Evolutionary conservation across 805 yeast genomes (phyloP).

Genomic region (Diddensiella santjacobensis): DNA sequence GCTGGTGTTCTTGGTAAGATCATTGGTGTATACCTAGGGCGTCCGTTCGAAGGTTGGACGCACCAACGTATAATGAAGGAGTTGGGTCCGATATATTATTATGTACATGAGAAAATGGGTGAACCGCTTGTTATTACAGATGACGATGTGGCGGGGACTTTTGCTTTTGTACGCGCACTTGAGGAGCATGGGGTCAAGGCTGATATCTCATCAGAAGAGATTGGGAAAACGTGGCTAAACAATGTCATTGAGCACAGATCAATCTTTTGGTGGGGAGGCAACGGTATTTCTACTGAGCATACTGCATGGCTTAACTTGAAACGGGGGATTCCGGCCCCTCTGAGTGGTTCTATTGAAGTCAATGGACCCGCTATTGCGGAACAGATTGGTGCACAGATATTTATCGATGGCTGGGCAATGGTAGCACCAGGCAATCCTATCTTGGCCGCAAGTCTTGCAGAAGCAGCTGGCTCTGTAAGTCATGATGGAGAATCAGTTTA

Average conservation of each 20-base stretch:
- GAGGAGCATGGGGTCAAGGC: constrained; percentile 7
- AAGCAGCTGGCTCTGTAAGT: constrained; percentile 7
- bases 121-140: constrained; percentile 8
- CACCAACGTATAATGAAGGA: constrained; percentile 1
- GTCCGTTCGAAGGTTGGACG: constrained; percentile 8
- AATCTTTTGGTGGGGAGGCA: constrained; percentile 10
- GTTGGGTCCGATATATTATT: constrained; percentile 1
- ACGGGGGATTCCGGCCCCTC: constrained; percentile 6
- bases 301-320: constrained; percentile 7
- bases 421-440: constrained; percentile 9
- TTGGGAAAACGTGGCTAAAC: constrained; percentile 10
- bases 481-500: constrained; percentile 8
- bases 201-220: constrained; percentile 6
- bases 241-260: constrained; percentile 8
- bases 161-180: constrained; percentile 5
- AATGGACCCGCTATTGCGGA: constrained; percentile 7
- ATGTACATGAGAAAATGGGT: constrained; percentile 1
- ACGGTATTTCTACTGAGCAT: constrained; percentile 8
- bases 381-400: constrained; percentile 10
- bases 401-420: constrained; percentile 10
- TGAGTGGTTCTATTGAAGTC: constrained; percentile 4
- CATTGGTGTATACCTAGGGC: constrained; percentile 8
- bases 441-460: constrained; percentile 5
- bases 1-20: constrained; percentile 7
- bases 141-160: constrained; percentile 8